Evolutionary conservation across 306 rosid species (phyloP), one percentile per base, ranked within the genome.

Genomic region (Cercis canadensis): DNA sequence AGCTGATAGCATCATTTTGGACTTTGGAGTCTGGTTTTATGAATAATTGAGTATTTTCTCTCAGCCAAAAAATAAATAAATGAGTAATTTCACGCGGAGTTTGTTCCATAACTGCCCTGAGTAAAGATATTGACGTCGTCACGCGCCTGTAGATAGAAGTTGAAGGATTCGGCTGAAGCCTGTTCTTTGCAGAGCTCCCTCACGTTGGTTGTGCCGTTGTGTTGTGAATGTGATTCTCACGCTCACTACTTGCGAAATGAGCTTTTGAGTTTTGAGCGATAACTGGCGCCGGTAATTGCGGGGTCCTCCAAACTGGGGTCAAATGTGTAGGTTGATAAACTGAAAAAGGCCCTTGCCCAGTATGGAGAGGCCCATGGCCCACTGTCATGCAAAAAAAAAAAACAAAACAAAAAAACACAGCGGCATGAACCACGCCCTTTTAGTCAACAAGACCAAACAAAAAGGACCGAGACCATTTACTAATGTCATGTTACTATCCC

Each of bases 271-370:
- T n/a, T n/a, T n/a, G n/a, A 43, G 15, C 55, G 9, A 64, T 62
- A 72, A 82, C 74, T 74, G 80, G 81, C 69, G 83, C 90, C 96
- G 89, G 37, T 51, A 61, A 83, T 80, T 78, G 44, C 92, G 89
- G 80, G 78, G 75, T 67, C 58, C 29, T 64, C 75, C 29, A 1
- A 63, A 75, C 58, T 68, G 85, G 73, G 37, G 85, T 78, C 85
- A 78, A 78, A 41, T 73, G 62, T 16, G 69, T 60, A 15, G 77
- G 83, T 24, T 39, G 19, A 49, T 10, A 0, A 17, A 19, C 29
- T 11, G 11, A 61, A 58, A 17, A 17, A 46, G 29, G 29, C 29
- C 29, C 29, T 24, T 24, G 3, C 29, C 29, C 29, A 24, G 3
- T 24, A 3, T 24, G 29, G 29, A 24, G 3, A 24, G 29, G 29